phyloP scores from a whole-genome alignment of 2,329 filamentous ascomycete species.

The Aspergillus oerlinghausenensis region DNA sequence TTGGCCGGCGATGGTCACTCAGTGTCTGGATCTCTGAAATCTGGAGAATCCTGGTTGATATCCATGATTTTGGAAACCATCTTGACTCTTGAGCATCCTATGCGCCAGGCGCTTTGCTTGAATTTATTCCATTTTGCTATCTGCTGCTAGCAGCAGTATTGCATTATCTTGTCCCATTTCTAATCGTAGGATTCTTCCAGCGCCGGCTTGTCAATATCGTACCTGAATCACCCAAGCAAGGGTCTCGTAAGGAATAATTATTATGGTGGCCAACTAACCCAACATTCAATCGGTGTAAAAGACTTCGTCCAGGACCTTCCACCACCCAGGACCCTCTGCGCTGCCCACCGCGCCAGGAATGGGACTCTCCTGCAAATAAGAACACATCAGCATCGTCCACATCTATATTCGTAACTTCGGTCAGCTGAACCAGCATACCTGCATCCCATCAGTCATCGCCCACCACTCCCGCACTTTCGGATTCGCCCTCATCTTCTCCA shows the following conservation, averaged over 20 bases:
- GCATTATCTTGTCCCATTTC: background rate
- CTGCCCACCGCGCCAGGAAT: constrained; percentile 29
- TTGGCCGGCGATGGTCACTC: background rate
- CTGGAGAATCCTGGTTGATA: constrained; percentile 3
- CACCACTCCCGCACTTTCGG: constrained; percentile 73
- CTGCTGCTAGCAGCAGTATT: background rate
- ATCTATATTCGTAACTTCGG: too few species aligned
- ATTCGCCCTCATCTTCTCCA: constrained; percentile 70
- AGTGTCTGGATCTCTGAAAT: constrained; percentile 1
- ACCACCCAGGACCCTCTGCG: constrained; percentile 33
- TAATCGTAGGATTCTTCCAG: background rate
- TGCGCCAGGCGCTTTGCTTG: background rate
- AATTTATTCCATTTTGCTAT: background rate
- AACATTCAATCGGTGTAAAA: constrained; percentile 26
- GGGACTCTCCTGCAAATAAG: constrained; percentile 24
- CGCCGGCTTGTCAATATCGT: background rate
- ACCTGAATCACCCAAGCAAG: too few species aligned
- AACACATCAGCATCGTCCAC: constrained; percentile 2
- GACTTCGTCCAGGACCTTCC: constrained; percentile 33
- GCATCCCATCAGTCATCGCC: constrained; percentile 72
- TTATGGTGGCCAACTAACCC: too few species aligned
- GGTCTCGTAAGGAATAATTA: too few species aligned
- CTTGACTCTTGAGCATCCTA: background rate
- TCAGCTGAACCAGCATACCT: constrained; percentile 42
- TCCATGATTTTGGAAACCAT: constrained; percentile 1